Conservation (phyloP, 2,329 filamentous ascomycete species). For the Aspergillus latus region DNA sequence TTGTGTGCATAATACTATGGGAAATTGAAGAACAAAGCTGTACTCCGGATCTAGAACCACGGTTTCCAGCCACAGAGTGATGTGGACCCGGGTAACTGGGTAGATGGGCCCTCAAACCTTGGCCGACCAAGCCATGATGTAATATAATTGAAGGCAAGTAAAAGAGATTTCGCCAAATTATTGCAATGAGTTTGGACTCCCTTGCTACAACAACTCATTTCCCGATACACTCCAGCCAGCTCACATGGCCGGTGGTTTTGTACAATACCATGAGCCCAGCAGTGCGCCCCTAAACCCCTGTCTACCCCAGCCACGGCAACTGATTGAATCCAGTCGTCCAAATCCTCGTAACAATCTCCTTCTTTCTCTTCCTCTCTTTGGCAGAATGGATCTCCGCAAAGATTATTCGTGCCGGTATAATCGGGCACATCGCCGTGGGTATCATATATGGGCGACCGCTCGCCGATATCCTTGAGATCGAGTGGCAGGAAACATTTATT, state of each 20-base stretch:
- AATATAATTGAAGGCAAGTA: no score
- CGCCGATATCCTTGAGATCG: conserved; percentile 44
- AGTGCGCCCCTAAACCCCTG: not conserved
- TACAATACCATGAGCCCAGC: conserved; percentile 1
- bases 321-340: conserved; percentile 33
- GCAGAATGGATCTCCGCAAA: conserved; percentile 45
- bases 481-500: conserved; percentile 50
- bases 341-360: conserved; percentile 46
- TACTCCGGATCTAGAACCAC: no score
- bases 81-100: no score
- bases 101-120: no score
- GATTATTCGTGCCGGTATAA: conserved; percentile 47
- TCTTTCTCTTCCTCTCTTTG: conserved; percentile 47
- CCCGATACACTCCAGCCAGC: not conserved
- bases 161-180: no score
- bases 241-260: not conserved
- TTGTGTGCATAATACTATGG: no score
- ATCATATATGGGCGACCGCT: conserved; percentile 49
- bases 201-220: no score
- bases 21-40: no score
- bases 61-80: no score
- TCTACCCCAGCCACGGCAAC: not conserved
- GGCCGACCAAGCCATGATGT: no score
- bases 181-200: no score
- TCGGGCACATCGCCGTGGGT: conserved; percentile 50